Evolutionary conservation across 768 basidiomycete genomes (phyloP).

Genomic region (Gelatoporia subvermispora): DNA sequence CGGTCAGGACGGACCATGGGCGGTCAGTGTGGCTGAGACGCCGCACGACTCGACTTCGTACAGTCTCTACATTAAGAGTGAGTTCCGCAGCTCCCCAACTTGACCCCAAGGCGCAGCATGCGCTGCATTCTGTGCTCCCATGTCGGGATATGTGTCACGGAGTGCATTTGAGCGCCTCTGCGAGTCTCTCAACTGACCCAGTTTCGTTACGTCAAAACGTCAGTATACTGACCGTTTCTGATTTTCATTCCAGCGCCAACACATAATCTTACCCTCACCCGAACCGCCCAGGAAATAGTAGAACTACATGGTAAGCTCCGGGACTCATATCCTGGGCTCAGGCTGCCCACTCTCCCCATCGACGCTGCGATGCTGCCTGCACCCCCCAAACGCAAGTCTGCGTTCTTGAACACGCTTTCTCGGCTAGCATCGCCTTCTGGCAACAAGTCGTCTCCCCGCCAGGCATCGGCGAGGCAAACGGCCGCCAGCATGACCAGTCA

Average conservation of each 20-base stretch:
- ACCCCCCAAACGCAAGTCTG: conserved; percentile 70
- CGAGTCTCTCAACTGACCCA: not conserved
- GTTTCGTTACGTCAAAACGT: conserved; percentile 12
- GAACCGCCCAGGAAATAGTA: conserved; percentile 69
- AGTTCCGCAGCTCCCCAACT: conserved; percentile 31
- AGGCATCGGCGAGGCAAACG: conserved; percentile 28
- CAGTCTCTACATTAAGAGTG: conserved; percentile 88
- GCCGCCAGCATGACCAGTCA: conserved; percentile 7
- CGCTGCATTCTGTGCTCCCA: conserved; percentile 5
- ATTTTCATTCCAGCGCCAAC: conserved; percentile 63
- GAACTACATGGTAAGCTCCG: conserved; percentile 81
- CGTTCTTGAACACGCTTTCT: conserved; percentile 81
- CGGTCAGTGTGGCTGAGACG: conserved; percentile 82
- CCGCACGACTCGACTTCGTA: conserved; percentile 70
- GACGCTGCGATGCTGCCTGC: conserved; percentile 50
- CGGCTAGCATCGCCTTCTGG: conserved; percentile 71
- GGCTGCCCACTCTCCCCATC: conserved; percentile 59
- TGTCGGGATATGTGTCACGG: too few species aligned
- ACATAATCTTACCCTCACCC: conserved; percentile 83
- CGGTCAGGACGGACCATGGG: conserved; percentile 79
- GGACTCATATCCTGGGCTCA: conserved; percentile 52
- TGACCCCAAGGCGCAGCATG: conserved; percentile 5
- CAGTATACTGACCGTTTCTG: conserved; percentile 17
- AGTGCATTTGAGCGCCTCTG: not conserved
- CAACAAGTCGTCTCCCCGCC: conserved; percentile 40